Evolutionary conservation across 148 eudicot genomes (phyloP).

Genomic region (Mesembryanthemum crystallinum): DNA sequence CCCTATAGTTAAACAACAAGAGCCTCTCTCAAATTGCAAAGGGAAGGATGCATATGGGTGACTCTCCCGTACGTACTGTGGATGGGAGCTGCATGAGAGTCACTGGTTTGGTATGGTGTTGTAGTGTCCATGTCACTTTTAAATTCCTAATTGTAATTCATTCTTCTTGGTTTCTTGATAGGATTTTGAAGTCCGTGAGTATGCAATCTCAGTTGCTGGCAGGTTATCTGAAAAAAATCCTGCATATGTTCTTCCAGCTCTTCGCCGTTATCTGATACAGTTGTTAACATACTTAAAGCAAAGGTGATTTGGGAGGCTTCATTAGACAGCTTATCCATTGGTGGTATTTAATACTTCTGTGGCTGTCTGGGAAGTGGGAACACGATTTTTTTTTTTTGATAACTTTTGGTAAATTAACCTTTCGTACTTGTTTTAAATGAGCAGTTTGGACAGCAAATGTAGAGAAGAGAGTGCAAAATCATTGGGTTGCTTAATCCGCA

Average conservation of each 20-base stretch:
- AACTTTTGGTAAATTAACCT: neutral
- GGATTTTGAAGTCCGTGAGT: conserved; percentile 90
- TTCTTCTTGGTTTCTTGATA: conserved; percentile 21
- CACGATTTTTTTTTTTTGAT: neutral
- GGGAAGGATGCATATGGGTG: too few relatives aligned
- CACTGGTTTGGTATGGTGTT: neutral
- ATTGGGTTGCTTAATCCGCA: conserved; percentile 90
- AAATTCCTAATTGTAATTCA: neutral
- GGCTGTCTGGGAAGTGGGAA: neutral
- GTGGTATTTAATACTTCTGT: neutral
- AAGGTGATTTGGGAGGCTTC: conserved; percentile 45
- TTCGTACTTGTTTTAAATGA: conserved; percentile 12
- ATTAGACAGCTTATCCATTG: neutral
- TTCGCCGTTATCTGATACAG: conserved; percentile 94
- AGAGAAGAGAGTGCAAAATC: conserved; percentile 98
- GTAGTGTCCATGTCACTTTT: neutral
- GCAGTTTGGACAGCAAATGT: conserved; percentile 92
- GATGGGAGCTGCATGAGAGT: neutral
- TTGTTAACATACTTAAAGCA: conserved; percentile 80
- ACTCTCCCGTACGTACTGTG: neutral
- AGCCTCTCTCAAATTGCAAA: too few relatives aligned
- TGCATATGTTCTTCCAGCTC: conserved; percentile 98
- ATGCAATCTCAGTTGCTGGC: conserved; percentile 85
- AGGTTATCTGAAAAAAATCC: conserved; percentile 97
- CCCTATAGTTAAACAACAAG: too few relatives aligned